These are phyloP conservation scores for Globomyces pollinis-pini DNA, from an alignment of 192 early-diverging fungal species.

Conservation along the genomic window DNA sequence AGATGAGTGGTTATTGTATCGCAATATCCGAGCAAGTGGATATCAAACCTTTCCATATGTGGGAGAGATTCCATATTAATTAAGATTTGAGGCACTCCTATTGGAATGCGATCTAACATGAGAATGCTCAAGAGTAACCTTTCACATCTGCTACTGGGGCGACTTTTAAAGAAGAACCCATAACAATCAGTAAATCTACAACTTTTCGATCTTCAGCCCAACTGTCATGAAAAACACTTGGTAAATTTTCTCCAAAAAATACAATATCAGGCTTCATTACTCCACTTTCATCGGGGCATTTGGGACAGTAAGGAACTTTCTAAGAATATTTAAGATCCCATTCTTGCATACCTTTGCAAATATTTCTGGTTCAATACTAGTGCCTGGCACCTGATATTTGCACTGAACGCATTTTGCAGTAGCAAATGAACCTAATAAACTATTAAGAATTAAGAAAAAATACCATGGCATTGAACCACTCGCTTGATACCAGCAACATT, in stretches of 20 bases:
- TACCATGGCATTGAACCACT: constrained; percentile 87
- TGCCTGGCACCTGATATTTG: constrained; percentile 63
- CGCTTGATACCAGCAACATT: constrained; percentile 67
- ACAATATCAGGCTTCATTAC: constrained; percentile 94
- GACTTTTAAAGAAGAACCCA: constrained; percentile 93
- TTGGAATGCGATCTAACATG: constrained; percentile 60
- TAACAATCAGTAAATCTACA: constrained; percentile 86
- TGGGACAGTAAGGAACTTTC: constrained; percentile 67
- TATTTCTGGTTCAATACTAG: constrained; percentile 72
- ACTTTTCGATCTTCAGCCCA: constrained; percentile 65
- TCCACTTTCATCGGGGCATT: constrained; percentile 57
- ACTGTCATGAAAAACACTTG: constrained; percentile 65
- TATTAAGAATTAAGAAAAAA: background rate
- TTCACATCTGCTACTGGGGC: constrained; percentile 89
- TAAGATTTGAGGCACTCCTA: constrained; percentile 76
- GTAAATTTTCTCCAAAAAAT: constrained; percentile 94
- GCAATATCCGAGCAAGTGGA: constrained; percentile 77
- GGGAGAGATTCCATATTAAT: constrained; percentile 86
- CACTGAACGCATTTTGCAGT: constrained; percentile 86
- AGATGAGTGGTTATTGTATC: constrained; percentile 78
- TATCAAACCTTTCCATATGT: constrained; percentile 75
- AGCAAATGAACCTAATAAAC: constrained; percentile 76
- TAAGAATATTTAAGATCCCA: background rate
- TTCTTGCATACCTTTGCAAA: constrained; percentile 36
- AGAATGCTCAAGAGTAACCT: constrained; percentile 27